These are phyloP conservation scores for Senecio squalidus DNA, from an alignment of 140 eudicot genomes.

Conservation along the genomic window DNA sequence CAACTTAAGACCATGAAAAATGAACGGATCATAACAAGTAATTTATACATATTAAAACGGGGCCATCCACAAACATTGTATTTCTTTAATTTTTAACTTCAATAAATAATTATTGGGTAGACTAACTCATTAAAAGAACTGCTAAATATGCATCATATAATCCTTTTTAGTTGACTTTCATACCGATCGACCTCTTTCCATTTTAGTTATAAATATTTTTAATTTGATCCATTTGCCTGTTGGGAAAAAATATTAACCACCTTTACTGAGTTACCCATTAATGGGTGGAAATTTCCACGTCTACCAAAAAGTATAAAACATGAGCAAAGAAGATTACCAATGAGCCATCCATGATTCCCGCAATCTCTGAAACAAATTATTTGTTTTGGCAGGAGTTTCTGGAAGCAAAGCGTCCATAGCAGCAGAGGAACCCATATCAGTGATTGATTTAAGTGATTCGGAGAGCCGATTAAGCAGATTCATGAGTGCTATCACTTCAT, in stretches of 20 bases:
- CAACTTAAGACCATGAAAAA: neutral
- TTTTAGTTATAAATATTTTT: too few species aligned
- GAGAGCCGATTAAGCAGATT: constrained; percentile 85
- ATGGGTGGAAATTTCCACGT: neutral
- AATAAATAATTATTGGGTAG: too few species aligned
- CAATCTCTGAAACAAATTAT: constrained; percentile 22
- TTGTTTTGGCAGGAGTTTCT: constrained; percentile 6
- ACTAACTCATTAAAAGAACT: too few species aligned
- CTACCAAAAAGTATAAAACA: neutral
- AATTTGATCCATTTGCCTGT: too few species aligned
- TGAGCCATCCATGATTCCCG: constrained; percentile 26
- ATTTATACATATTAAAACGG: too few species aligned
- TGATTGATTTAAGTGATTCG: constrained; percentile 68
- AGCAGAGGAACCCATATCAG: constrained; percentile 61
- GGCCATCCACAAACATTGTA: too few species aligned
- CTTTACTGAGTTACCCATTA: neutral
- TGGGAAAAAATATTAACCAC: neutral
- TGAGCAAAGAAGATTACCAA: constrained; percentile 27
- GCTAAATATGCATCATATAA: too few species aligned
- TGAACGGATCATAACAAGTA: neutral
- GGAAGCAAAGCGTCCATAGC: constrained; percentile 34
- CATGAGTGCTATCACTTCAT: constrained; percentile 89
- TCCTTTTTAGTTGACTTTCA: too few species aligned
- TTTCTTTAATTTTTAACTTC: too few species aligned
- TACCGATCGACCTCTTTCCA: too few species aligned